Evolutionary conservation across 1,284 basidiomycete genomes (phyloP).

Genomic region (Schizopora paradoxa): DNA sequence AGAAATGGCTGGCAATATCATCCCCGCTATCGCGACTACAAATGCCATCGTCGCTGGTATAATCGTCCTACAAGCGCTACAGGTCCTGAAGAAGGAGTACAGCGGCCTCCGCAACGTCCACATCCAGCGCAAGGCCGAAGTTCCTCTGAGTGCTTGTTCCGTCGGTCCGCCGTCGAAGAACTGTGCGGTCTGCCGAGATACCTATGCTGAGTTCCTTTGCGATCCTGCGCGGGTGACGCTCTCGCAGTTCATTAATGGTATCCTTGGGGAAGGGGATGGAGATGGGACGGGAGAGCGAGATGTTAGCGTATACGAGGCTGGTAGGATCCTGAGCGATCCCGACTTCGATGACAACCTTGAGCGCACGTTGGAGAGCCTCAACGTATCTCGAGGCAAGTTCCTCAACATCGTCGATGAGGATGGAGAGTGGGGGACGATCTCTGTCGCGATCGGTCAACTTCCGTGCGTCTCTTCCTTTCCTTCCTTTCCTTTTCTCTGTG

Average conservation of each 20-base stretch:
- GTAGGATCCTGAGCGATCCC: constrained; percentile 76
- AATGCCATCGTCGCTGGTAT: constrained; percentile 96
- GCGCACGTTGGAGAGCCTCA: constrained; percentile 67
- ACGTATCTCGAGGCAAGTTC: constrained; percentile 72
- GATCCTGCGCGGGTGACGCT: constrained; percentile 64
- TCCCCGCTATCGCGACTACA: constrained; percentile 97
- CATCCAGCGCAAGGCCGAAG: constrained; percentile 67
- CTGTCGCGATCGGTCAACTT: constrained; percentile 63
- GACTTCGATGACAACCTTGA: constrained; percentile 86
- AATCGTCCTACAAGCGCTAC: constrained; percentile 88
- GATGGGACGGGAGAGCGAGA: constrained; percentile 43
- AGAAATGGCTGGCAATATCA: constrained; percentile 99
- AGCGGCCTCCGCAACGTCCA: constrained; percentile 61
- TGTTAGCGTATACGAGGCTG: constrained; percentile 84
- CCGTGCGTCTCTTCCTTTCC: constrained; percentile 49
- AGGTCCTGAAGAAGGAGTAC: constrained; percentile 68
- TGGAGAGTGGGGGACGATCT: constrained; percentile 67
- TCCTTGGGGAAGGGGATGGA: constrained; percentile 48
- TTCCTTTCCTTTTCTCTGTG: constrained; percentile 9
- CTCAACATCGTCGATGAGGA: constrained; percentile 87
- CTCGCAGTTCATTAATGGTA: constrained; percentile 63
- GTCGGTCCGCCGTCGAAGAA: constrained; percentile 61
- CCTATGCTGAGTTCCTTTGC: constrained; percentile 72
- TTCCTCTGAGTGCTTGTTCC: constrained; percentile 65
- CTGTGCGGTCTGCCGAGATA: constrained; percentile 86